Evolutionary conservation across 2,329 filamentous ascomycete species (phyloP).

Genomic region (Cladosporium sp.): DNA sequence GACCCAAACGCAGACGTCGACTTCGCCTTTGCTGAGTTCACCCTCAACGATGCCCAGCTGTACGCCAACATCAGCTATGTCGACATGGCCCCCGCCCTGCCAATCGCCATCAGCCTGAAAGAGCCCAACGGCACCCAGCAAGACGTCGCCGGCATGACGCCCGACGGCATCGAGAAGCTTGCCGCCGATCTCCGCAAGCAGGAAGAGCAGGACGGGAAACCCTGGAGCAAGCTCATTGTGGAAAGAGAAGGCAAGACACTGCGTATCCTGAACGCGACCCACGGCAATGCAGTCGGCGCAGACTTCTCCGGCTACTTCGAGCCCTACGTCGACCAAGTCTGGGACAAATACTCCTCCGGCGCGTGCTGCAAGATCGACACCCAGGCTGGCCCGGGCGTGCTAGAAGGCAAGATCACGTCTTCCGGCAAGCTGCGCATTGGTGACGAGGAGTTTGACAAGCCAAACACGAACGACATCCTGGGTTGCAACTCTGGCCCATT

Average conservation of each 20-base stretch:
- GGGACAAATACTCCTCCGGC: constrained; percentile 51
- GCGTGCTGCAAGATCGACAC: constrained; percentile 61
- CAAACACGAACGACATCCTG: constrained; percentile 66
- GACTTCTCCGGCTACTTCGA: constrained; percentile 59
- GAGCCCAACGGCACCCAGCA: constrained; percentile 44
- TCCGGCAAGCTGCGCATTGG: constrained; percentile 48
- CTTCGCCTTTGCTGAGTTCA: constrained; percentile 54
- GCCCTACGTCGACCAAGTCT: constrained; percentile 55
- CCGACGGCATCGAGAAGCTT: constrained; percentile 60
- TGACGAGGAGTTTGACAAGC: constrained; percentile 56
- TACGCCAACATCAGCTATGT: constrained; percentile 51
- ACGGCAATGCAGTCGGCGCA: constrained; percentile 49
- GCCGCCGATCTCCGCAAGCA: constrained; percentile 60
- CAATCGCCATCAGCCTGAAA: constrained; percentile 43
- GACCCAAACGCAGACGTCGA: constrained; percentile 50
- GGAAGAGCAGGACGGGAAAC: constrained; percentile 56
- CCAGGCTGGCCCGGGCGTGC: constrained; percentile 60
- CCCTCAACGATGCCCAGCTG: constrained; percentile 49
- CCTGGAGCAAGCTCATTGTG: constrained; percentile 66
- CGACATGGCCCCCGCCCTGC: constrained; percentile 44
- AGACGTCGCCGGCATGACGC: constrained; percentile 61
- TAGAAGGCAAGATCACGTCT: constrained; percentile 53
- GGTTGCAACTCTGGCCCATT: constrained; percentile 69
- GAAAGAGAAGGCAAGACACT: constrained; percentile 42
- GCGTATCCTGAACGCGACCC: constrained; percentile 50